Percentiles rank a stretch among this genome's conserved stretches.
Evolutionary conservation across 2,329 filamentous ascomycete genomes (phyloP).

Genomic region (Ascochyta lentis): DNA sequence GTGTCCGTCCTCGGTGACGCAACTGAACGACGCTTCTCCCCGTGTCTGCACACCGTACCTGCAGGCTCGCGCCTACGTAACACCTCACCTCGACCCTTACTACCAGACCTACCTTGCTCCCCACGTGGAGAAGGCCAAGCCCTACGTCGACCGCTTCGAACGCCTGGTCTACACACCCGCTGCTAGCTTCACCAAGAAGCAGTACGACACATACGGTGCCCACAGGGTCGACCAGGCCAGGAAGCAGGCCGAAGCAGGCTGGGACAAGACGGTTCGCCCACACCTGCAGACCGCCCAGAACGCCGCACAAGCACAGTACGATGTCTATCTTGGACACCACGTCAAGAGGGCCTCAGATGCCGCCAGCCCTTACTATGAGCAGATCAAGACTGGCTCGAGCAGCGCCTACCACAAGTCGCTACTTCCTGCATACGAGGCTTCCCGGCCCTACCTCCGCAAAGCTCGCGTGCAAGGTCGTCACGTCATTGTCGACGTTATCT

Average conservation of each 20-base stretch:
- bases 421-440: slow-evolving; percentile 76
- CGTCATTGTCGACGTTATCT: slow-evolving; percentile 71
- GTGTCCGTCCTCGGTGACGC: slow-evolving; percentile 74
- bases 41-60: slow-evolving; percentile 83
- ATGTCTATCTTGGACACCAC: slow-evolving; percentile 74
- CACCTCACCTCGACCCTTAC: slow-evolving; percentile 82
- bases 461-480: slow-evolving; percentile 71
- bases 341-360: slow-evolving; percentile 66
- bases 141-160: slow-evolving; percentile 70
- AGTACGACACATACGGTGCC: slow-evolving; percentile 73
- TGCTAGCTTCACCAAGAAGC: slow-evolving; percentile 65
- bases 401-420: slow-evolving; percentile 76
- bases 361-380: slow-evolving; percentile 75
- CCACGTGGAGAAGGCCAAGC: slow-evolving; percentile 77
- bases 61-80: slow-evolving; percentile 68
- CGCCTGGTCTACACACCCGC: slow-evolving; percentile 72
- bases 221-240: slow-evolving; percentile 73
- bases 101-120: slow-evolving; percentile 84
- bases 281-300: slow-evolving; percentile 71
- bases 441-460: slow-evolving; percentile 74
- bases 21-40: slow-evolving; percentile 73
- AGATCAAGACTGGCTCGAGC: slow-evolving; percentile 66
- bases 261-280: slow-evolving; percentile 79
- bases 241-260: slow-evolving; percentile 72
- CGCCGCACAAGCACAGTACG: slow-evolving; percentile 70